These are phyloP conservation scores for Naganishia liquefaciens DNA, from an alignment of 1,284 basidiomycete species.

Conservation along the genomic window DNA sequence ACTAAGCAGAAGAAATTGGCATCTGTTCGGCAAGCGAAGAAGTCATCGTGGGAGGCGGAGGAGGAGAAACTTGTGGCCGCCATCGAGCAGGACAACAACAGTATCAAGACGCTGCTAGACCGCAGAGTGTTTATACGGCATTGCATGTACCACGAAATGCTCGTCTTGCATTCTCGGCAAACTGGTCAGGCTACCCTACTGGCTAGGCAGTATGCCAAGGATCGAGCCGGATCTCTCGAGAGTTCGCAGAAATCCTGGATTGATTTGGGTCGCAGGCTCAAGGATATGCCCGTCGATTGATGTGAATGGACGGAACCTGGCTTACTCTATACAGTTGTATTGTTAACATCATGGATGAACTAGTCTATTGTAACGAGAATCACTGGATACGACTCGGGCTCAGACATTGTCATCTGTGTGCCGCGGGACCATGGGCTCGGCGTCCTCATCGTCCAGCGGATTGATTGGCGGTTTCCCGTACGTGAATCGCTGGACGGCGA, in stretches of 20 bases:
- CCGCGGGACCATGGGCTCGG: constrained; percentile 13
- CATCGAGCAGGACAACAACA: constrained; percentile 48
- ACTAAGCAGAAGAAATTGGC: constrained; percentile 72
- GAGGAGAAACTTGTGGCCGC: constrained; percentile 65
- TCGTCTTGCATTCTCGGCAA: constrained; percentile 83
- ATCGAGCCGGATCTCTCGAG: constrained; percentile 68
- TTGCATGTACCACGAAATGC: constrained; percentile 89
- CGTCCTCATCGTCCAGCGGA: constrained; percentile 5
- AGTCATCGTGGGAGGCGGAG: constrained; percentile 78
- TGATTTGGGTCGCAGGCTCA: constrained; percentile 67
- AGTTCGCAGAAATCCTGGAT: constrained; percentile 69
- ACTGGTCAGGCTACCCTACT: constrained; percentile 74
- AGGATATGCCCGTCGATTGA: constrained; percentile 78
- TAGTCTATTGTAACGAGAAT: background rate
- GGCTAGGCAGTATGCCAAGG: constrained; percentile 68
- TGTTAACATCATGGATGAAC: background rate
- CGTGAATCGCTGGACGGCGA: constrained; percentile 22
- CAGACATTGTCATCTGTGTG: constrained; percentile 5
- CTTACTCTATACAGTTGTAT: background rate
- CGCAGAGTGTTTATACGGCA: constrained; percentile 79
- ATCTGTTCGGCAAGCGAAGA: constrained; percentile 65
- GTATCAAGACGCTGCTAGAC: constrained; percentile 66
- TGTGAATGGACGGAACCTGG: background rate
- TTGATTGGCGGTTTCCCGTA: constrained; percentile 20
- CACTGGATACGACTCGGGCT: background rate